These are phyloP conservation scores for Solanum paucissectum DNA, from an alignment of 257 asterid genomes.

Conservation along the genomic window DNA sequence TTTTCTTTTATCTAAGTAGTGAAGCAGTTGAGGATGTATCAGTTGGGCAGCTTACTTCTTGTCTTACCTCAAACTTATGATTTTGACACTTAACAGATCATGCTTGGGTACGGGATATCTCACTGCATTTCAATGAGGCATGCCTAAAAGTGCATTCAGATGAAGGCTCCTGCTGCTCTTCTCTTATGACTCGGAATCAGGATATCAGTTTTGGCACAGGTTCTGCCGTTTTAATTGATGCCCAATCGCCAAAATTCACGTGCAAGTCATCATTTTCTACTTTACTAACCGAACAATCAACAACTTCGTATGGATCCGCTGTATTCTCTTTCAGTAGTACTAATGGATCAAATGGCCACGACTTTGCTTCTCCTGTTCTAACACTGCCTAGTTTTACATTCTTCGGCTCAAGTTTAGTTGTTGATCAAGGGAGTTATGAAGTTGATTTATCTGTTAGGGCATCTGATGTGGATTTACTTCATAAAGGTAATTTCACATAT, in stretches of 20 bases:
- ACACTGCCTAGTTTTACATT: conserved; percentile 66
- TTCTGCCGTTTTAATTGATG: conserved; percentile 21
- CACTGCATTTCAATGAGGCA: conserved; percentile 5
- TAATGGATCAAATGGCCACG: conserved; percentile 23
- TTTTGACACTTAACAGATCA: conserved; percentile 31
- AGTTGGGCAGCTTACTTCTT: background rate
- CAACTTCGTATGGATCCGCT: conserved; percentile 21
- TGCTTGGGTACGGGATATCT: conserved; percentile 36
- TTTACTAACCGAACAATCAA: conserved; percentile 14
- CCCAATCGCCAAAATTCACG: conserved; percentile 20
- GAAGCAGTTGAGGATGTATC: background rate
- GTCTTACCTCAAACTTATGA: background rate
- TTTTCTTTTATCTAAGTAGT: background rate
- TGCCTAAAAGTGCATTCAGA: background rate
- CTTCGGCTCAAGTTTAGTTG: conserved; percentile 20
- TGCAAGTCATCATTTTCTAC: conserved; percentile 54
- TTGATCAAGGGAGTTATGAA: conserved; percentile 22
- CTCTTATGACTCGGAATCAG: conserved; percentile 33
- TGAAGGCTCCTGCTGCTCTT: conserved; percentile 7
- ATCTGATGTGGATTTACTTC: conserved; percentile 16
- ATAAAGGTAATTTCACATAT: conserved; percentile 32
- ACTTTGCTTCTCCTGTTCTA: conserved; percentile 28
- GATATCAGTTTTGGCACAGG: conserved; percentile 57
- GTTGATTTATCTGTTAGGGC: conserved; percentile 20
- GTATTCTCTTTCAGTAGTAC: conserved; percentile 49